Evolutionary conservation across 192 early-diverging fungal genomes (phyloP).

Genomic region (Geranomyces michiganensis): DNA sequence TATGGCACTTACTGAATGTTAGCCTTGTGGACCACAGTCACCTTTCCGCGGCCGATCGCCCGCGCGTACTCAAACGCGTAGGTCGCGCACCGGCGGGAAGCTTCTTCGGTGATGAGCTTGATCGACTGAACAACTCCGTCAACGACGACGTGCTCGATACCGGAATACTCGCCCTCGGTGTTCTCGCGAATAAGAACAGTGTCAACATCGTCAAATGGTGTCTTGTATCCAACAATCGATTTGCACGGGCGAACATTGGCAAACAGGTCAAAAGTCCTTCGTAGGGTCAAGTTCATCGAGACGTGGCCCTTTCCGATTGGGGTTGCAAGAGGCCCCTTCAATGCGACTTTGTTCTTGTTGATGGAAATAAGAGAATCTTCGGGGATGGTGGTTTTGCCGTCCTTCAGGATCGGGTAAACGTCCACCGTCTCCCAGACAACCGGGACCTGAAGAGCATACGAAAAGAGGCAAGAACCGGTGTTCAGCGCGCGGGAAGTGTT

Average conservation of each 20-base stretch:
- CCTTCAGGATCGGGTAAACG: constrained; percentile 89
- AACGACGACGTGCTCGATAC: constrained; percentile 89
- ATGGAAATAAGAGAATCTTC: constrained; percentile 89
- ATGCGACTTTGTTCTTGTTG: constrained; percentile 93
- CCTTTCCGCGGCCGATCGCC: constrained; percentile 84
- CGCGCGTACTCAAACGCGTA: constrained; percentile 96
- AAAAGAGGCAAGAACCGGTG: too few relatives aligned
- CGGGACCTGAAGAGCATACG: constrained; percentile 60
- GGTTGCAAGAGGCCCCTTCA: constrained; percentile 96
- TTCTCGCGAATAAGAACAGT: constrained; percentile 99
- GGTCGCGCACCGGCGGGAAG: constrained; percentile 85
- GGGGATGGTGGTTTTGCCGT: constrained; percentile 92
- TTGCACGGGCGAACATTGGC: constrained; percentile 99
- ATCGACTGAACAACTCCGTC: constrained; percentile 98
- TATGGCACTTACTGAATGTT: constrained; percentile 52
- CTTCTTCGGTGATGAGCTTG: constrained; percentile 97
- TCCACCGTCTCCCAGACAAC: constrained; percentile 96
- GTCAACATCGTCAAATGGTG: constrained; percentile 94
- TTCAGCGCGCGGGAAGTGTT: too few relatives aligned
- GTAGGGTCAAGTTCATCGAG: constrained; percentile 78
- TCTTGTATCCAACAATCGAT: constrained; percentile 95
- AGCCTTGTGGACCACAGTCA: constrained; percentile 99
- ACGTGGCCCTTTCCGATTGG: constrained; percentile 99
- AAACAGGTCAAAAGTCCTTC: constrained; percentile 94
- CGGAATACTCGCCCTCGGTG: constrained; percentile 99